Evolutionary conservation across 148 eudicot genomes (phyloP), one percentile per base, ranked within the genome.

Genomic region (Rhododendron ovatum): DNA sequence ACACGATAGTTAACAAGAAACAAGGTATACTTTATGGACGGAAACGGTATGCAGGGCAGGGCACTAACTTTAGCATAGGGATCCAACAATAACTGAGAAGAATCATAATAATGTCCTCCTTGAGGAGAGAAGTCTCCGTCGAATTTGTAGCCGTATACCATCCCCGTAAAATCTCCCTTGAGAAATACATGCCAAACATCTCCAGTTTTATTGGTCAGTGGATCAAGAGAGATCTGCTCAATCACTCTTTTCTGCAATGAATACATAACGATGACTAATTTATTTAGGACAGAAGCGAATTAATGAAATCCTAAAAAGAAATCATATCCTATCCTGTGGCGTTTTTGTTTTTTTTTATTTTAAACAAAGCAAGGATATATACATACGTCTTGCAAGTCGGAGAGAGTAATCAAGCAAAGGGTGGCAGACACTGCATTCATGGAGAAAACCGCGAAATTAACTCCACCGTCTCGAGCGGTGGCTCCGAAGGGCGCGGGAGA

Each of bases 121-220:
- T 91, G 93, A 57, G 95, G 98, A 82, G 88, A 94, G 88, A 92
- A 94, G 73, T 89, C 90, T 50, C 99, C 99, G 83, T 93, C 94
- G 87, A 97, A 93, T 80, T 91, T 93, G 90, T 93, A 97, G 55
- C 93, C 95, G 85, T 97, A 97, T 24, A 93, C 90, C 96, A 94
- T 89, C 83, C 93, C 90, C 67, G 90, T 87, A 85, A 97, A 92
- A 89, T 95, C 90, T 83, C 99, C 99, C 86, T 89, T 92, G 81
- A 97, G 84, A 89, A 94, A 90, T 74, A 94, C 91, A 89, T 97
- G 99, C 99, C 99, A 97, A 28, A 94, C 86, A 89, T 95, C 95
- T 89, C 99, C 98, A 33, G 99, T 95, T 91, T 88, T 95, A 89
- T 97, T 95, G 69, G 84, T 86, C 87, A 89, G 51, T 28, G 98